phyloP scores from a whole-genome alignment of 495 filamentous ascomycete species.

The Astrothelium subdiscretum region DNA sequence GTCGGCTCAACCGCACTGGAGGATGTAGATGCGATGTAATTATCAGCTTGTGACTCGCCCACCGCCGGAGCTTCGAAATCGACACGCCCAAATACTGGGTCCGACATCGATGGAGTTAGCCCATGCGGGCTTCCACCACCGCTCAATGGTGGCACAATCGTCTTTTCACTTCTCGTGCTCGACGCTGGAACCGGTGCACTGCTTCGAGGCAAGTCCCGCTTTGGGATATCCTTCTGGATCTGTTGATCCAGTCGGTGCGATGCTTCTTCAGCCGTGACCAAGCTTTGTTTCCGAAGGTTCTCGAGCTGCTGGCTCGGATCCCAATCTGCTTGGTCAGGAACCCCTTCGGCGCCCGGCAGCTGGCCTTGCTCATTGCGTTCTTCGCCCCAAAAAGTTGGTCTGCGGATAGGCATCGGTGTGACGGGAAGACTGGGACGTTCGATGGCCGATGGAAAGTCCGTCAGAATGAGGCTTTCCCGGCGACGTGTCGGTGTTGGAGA shows the following conservation, averaged over 20 bases:
- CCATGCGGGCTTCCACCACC: not conserved
- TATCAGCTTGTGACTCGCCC: too few relatives aligned
- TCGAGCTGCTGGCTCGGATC: slow-evolving; percentile 61
- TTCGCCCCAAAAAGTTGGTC: slow-evolving; percentile 40
- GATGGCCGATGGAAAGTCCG: slow-evolving; percentile 73
- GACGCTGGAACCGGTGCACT: too few relatives aligned
- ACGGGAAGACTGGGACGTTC: slow-evolving; percentile 86
- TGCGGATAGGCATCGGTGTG: slow-evolving; percentile 66
- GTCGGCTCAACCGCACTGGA: too few relatives aligned
- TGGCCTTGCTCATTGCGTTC: slow-evolving; percentile 42
- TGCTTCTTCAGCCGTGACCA: slow-evolving; percentile 4
- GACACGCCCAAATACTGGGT: not conserved
- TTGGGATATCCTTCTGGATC: not conserved
- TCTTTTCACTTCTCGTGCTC: not conserved
- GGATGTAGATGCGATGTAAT: too few relatives aligned
- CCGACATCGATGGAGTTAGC: not conserved
- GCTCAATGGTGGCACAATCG: not conserved
- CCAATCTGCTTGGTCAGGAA: slow-evolving; percentile 78
- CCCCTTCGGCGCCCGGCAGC: slow-evolving; percentile 64
- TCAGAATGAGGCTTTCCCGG: slow-evolving; percentile 51
- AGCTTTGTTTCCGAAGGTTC: slow-evolving; percentile 42
- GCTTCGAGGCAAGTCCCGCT: not conserved
- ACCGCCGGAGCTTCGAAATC: not conserved
- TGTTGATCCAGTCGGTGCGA: not conserved
- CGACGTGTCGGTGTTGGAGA: slow-evolving; percentile 30